Conservation (phyloP, 129 eudicot genomes). For the Arctium minus region DNA sequence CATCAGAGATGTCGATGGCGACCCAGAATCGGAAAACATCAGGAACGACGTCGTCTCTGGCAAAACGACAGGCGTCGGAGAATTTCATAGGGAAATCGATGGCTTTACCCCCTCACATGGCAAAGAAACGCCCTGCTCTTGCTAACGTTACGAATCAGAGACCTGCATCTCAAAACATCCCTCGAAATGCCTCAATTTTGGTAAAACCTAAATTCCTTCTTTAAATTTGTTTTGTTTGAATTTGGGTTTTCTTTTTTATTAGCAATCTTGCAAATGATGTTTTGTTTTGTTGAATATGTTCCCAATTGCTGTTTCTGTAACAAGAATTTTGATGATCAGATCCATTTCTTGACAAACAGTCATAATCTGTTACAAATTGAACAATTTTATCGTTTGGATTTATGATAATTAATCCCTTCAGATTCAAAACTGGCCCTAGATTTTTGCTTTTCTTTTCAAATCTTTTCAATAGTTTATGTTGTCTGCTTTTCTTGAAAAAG, state of each 20-base stretch:
- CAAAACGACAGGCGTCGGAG: conserved; percentile 72
- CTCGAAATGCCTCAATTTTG: conserved; percentile 32
- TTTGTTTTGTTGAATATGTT: conserved; percentile 2
- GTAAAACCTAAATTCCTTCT: conserved; percentile 18
- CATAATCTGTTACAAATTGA: background rate
- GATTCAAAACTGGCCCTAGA: background rate
- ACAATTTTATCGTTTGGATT: background rate
- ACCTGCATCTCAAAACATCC: conserved; percentile 17
- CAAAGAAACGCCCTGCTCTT: conserved; percentile 70
- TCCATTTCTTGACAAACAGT: conserved; percentile 2
- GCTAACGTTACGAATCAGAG: conserved; percentile 60
- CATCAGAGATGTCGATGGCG: conserved; percentile 30
- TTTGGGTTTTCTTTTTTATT: background rate
- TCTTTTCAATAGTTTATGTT: background rate
- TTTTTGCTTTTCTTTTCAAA: background rate
- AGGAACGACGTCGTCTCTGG: conserved; percentile 42
- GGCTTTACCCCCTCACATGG: conserved; percentile 32
- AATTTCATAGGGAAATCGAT: conserved; percentile 39
- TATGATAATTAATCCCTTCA: background rate
- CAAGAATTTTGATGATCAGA: background rate
- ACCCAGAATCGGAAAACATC: conserved; percentile 50
- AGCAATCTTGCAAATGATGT: background rate
- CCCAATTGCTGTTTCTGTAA: background rate
- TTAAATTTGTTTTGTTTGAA: background rate
- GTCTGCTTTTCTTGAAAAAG: background rate